Evolutionary conservation across 257 asterid genomes (phyloP).

Genomic region (Solanum gracilifrons): DNA sequence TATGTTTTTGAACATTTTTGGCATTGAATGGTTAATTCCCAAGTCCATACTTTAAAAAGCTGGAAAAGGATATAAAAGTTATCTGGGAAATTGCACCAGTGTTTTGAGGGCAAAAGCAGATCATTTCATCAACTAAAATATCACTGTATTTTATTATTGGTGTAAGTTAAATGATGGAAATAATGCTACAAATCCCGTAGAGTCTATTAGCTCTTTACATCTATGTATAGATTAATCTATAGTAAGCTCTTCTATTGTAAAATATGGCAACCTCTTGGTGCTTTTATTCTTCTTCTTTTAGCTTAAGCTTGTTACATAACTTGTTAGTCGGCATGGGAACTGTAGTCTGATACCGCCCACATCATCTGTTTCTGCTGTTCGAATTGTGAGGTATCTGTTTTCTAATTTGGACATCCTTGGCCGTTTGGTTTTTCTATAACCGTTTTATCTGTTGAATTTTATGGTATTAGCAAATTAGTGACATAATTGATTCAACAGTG

Average conservation of each 20-base stretch:
- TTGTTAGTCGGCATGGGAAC: neutral
- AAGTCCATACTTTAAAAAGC: neutral
- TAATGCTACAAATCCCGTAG: neutral
- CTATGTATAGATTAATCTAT: neutral
- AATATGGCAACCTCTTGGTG: neutral
- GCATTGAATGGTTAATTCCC: neutral
- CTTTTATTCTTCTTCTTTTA: neutral
- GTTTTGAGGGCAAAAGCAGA: neutral
- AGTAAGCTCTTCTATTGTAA: neutral
- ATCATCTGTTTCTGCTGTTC: neutral
- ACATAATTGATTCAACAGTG: constrained; percentile 21
- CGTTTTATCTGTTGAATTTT: neutral
- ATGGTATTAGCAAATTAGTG: neutral
- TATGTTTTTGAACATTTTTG: neutral
- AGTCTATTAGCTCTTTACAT: neutral
- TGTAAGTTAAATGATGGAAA: neutral
- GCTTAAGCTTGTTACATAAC: neutral
- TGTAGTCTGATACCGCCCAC: neutral
- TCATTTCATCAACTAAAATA: neutral
- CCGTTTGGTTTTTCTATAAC: neutral
- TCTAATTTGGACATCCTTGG: neutral
- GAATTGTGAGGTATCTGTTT: neutral
- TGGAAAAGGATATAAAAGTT: neutral
- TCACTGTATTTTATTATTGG: neutral
- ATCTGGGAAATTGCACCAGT: neutral